Conservation (phyloP, 352 stramenopile species). For the Globisporangium echinulatum region DNA sequence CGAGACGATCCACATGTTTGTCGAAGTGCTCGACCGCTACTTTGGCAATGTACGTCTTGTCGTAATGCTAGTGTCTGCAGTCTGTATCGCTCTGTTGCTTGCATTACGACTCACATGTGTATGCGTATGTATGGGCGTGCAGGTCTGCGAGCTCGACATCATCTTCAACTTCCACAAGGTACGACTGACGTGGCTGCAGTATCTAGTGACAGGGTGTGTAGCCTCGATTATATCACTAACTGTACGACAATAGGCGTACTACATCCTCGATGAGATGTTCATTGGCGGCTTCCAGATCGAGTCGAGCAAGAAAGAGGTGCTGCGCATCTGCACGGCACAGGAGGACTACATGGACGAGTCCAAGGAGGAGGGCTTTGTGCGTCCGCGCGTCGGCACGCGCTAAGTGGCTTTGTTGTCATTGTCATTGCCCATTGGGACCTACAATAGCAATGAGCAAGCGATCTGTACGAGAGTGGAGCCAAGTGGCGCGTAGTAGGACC, state of each 20-base stretch:
- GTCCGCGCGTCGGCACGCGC: conserved; percentile 52
- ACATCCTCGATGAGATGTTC: conserved; percentile 99
- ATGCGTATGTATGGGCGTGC: not conserved
- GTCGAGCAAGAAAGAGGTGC: conserved; percentile 90
- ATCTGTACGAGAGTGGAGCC: not conserved
- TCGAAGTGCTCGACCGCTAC: conserved; percentile 97
- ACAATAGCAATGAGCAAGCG: too few species aligned
- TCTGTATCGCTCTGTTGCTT: conserved; percentile 11
- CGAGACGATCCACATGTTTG: conserved; percentile 97
- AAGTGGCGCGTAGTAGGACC: too few species aligned
- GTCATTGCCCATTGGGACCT: too few species aligned
- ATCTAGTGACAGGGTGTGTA: not conserved
- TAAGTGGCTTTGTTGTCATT: conserved; percentile 15
- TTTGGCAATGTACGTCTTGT: conserved; percentile 86
- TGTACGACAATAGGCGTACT: conserved; percentile 86
- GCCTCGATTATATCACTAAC: too few species aligned
- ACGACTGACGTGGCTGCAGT: not conserved
- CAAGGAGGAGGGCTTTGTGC: conserved; percentile 78
- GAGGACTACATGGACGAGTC: conserved; percentile 89
- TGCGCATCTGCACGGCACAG: conserved; percentile 85
- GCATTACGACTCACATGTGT: conserved; percentile 19
- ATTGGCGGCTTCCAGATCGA: conserved; percentile 97
- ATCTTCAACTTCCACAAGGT: conserved; percentile 99
- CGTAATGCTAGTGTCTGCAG: too few species aligned
- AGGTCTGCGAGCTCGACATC: conserved; percentile 94